Base-by-base conservation (phyloP, 2,329 filamentous ascomycete genomes). In the Colletotrichum liaoningense region DNA sequence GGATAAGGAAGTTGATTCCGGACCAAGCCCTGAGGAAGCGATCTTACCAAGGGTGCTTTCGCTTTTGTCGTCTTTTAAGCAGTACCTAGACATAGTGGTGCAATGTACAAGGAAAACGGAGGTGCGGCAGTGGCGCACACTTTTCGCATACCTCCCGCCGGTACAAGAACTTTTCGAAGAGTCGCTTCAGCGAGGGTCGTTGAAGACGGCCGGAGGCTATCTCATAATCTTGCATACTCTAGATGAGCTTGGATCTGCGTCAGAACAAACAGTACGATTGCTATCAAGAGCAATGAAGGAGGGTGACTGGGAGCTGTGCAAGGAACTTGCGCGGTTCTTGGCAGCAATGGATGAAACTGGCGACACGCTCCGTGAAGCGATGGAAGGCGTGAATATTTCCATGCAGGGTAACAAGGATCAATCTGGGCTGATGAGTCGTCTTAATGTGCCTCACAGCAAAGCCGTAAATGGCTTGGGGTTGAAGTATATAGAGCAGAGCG, bases 101-200 rank as follows among this genome's bases (percentile, higher is more conserved):
- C 97, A 97, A 83, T 99, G 97, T 83, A 98, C 97, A 1, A 93
- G 97, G 67, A 99, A 99, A 83, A 99, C 97, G 0, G 97, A 99
- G 80, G 92, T 98, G 8, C 92, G 96, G 52, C 97, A 95, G 69
- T 99, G 97, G 97, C 92, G 93, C 73, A 98, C 97, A 0, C 87
- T 99, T 1, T 99, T 99, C 81, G 91, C 92, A 5, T 95, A 98
- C 78, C 88, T 99, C 1, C 97, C 97, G 1, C 94, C 96, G 1
- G 94, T 96, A 4, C 93, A 95, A 78, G 94, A 97, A 77, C 88
- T 99, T 0, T 99, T 99, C 78, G 96, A 99, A 81, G 94, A 98
- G 81, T 96, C 95, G 5, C 85, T 99, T 11, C 91, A 93, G 76
- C 91, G 94, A 69, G 95, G 94, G 3, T 94, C 93, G 4, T 86